Percentiles rank a stretch among this genome's conserved stretches.
phyloP scores from a whole-genome alignment of 441 rosid genomes.

The Croton setiger region DNA sequence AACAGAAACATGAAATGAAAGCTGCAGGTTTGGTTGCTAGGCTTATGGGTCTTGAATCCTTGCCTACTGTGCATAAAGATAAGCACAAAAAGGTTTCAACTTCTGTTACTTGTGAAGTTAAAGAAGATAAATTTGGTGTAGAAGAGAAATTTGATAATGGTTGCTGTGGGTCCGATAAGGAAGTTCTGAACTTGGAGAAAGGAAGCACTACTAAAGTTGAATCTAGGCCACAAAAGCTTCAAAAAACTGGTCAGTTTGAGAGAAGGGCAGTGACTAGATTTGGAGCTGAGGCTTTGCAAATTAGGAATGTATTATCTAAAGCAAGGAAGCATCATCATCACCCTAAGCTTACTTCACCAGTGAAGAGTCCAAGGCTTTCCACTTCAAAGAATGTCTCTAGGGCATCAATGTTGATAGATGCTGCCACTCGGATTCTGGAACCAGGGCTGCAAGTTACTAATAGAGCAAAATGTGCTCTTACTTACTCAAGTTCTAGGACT shows the following conservation, averaged over 20 bases:
- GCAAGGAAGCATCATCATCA: slow-evolving; percentile 61
- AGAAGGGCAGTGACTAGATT: slow-evolving; percentile 53
- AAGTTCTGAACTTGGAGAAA: slow-evolving; percentile 32
- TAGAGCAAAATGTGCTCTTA: slow-evolving; percentile 50
- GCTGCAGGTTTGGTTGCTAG: slow-evolving; percentile 80
- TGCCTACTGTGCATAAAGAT: slow-evolving; percentile 60
- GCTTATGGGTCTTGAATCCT: slow-evolving; percentile 95
- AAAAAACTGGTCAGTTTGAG: slow-evolving; percentile 56
- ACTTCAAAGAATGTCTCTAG: slow-evolving; percentile 44
- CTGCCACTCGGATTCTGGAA: slow-evolving; percentile 79
- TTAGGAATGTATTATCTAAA: slow-evolving; percentile 62
- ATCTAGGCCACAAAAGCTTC: slow-evolving; percentile 81
- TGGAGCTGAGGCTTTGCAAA: slow-evolving; percentile 82
- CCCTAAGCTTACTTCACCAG: slow-evolving; percentile 55
- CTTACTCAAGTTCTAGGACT: slow-evolving; percentile 39
- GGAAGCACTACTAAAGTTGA: slow-evolving; percentile 33
- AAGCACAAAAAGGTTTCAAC: slow-evolving; percentile 43
- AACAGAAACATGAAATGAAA: slow-evolving; percentile 56
- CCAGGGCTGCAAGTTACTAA: slow-evolving; percentile 69
- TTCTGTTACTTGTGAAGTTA: slow-evolving; percentile 27
- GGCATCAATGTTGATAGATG: slow-evolving; percentile 68
- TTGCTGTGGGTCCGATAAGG: slow-evolving; percentile 19
- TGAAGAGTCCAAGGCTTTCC: slow-evolving; percentile 61
- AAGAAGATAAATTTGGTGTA: slow-evolving; percentile 22
- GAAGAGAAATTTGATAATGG: slow-evolving; percentile 19